Evolutionary conservation across 1,139 yeast species (phyloP), one percentile per base, ranked within the genome.

Genomic region (Eremothecium coryli): DNA sequence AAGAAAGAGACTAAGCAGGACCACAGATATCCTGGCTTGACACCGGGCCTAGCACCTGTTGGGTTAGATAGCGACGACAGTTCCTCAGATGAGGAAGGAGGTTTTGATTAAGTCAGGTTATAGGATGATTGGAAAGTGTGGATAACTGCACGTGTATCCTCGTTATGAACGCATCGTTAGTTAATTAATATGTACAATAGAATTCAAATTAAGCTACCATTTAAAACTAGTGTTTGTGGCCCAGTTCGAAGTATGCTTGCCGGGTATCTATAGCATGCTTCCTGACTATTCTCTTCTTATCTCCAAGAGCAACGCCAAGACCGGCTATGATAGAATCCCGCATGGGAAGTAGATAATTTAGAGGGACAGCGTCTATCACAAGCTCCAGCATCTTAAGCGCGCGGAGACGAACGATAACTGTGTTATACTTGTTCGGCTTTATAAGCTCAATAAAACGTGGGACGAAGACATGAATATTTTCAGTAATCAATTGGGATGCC

Each of bases 31-130:
- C 77, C 85, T 31, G 93, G 93, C 10, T 66, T 85, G 38, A 85
- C 95, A 0, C 95, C 95, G 1, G 95, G 95, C 36, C 68, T 85
- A 57, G 95, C 95, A 0, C 95, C 94, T 11, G 93, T 84, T 14
- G 94, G 78, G 33, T 70, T 68, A 46, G 66, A 66, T 36, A 71
- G 67, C 40, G 61, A 55, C 56, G 68, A 65, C 31, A 53, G 60
- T 11, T 46, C 54, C 29, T 5, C 16, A 3, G 13, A 12, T 16
- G 28, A 4, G 30, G 22, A 27, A 16, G 20, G 14, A 12, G 13
- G 26, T 7, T 23, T 10, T 20, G 22, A 20, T n/a, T n/a, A n/a
- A n/a, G n/a, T n/a, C n/a, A n/a, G n/a, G n/a, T n/a, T n/a, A n/a
- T n/a, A n/a, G n/a, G n/a, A n/a, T n/a, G n/a, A n/a, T n/a, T n/a